phyloP scores from a whole-genome alignment of 192 early-diverging fungal genomes.

The Coemansia sp. region DNA sequence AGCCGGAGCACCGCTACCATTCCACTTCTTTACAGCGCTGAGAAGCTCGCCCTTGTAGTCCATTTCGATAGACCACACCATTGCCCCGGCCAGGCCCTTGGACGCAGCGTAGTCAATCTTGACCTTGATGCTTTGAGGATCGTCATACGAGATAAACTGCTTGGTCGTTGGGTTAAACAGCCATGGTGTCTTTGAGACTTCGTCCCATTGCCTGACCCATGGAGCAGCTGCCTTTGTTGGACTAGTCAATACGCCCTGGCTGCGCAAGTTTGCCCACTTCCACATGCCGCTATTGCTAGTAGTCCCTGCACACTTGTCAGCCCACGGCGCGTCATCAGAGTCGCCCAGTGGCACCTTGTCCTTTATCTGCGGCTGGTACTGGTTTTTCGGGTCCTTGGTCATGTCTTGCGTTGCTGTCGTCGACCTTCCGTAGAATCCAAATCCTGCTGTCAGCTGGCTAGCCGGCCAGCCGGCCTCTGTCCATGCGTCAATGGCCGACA shows the following conservation, averaged over 20 bases:
- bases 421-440: constrained; percentile 62
- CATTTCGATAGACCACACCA: constrained; percentile 69
- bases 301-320: constrained; percentile 42
- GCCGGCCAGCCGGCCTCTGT: constrained; percentile 57
- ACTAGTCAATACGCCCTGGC: constrained; percentile 42
- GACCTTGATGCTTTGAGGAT: constrained; percentile 55
- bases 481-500: constrained; percentile 57
- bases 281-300: constrained; percentile 56
- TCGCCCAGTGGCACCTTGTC: constrained; percentile 52
- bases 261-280: constrained; percentile 58
- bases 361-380: constrained; percentile 17
- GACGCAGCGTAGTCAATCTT: constrained; percentile 60
- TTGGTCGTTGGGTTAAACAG: constrained; percentile 60
- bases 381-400: constrained; percentile 17
- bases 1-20: not conserved
- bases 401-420: constrained; percentile 35
- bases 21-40: constrained; percentile 10
- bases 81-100: constrained; percentile 59
- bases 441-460: constrained; percentile 58
- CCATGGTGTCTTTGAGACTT: constrained; percentile 63
- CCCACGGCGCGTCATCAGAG: constrained; percentile 51
- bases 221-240: constrained; percentile 28
- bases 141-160: constrained; percentile 67
- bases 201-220: constrained; percentile 64
- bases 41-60: constrained; percentile 62